phyloP scores from a whole-genome alignment of 139 green algal species.

The Picochlorum costavermella region DNA sequence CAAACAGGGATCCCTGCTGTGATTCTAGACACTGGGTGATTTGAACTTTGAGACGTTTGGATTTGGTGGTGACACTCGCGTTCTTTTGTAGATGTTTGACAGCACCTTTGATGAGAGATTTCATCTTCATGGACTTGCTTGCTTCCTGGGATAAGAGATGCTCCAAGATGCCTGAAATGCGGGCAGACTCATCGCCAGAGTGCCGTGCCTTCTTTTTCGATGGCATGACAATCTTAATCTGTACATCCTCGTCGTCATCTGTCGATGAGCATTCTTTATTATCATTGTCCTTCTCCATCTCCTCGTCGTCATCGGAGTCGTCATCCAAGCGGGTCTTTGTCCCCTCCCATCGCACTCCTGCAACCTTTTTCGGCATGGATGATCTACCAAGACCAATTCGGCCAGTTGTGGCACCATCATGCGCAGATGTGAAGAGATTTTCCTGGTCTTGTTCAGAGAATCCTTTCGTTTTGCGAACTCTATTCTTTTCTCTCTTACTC shows the following conservation, averaged over 20 bases:
- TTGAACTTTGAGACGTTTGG: no score
- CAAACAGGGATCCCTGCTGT: background rate
- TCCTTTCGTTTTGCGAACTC: slow-evolving; percentile 16
- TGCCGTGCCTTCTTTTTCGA: slow-evolving; percentile 10
- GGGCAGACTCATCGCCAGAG: background rate
- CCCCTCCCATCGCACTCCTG: slow-evolving; percentile 63
- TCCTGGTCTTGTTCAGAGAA: slow-evolving; percentile 81
- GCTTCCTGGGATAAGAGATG: no score
- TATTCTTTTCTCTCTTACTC: background rate
- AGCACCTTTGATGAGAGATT: background rate
- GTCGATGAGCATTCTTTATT: slow-evolving; percentile 18
- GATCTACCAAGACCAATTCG: slow-evolving; percentile 63
- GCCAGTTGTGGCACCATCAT: slow-evolving; percentile 52
- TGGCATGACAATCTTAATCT: slow-evolving; percentile 18
- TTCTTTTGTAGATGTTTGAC: background rate
- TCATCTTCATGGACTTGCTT: slow-evolving; percentile 1
- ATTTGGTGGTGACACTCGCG: background rate
- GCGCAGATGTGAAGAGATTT: slow-evolving; percentile 61
- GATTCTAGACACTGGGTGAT: background rate
- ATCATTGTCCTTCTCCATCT: slow-evolving; percentile 22
- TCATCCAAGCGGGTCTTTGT: slow-evolving; percentile 60
- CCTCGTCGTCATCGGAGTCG: slow-evolving; percentile 23
- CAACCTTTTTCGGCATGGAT: slow-evolving; percentile 71
- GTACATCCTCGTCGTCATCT: slow-evolving; percentile 16
- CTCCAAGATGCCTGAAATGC: no score